Evolutionary conservation across 257 asterid genomes (phyloP), one percentile per base, ranked within the genome.

Genomic region (Nicotiana knightiana): DNA sequence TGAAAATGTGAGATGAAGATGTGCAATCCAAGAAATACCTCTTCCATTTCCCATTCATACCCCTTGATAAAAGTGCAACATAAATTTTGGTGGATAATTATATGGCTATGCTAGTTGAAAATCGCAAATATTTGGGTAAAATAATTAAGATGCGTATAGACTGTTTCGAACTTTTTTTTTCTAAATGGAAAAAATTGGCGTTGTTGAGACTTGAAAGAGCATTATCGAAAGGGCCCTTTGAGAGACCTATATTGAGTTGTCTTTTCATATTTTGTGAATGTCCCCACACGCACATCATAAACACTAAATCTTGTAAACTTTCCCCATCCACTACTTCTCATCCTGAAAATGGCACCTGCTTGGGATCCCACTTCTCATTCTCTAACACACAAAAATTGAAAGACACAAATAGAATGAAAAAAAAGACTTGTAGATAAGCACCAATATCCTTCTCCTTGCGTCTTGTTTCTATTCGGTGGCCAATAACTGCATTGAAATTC

Each of bases 301-400:
- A 70, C 35, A 43, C 78, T 51, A 46, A 67, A 67, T 66, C 68
- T 81, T 13, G 54, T 67, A 18, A 15, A 67, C 83, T 65, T 9
- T 73, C 67, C 83, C 79, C 79, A 51, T 81, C 79, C 83, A 67
- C 83, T 81, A 51, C 54, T 81, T 81, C 24, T 21, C 5, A 30
- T 54, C 83, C 62, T 53, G 67, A 53, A 81, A 65, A 30, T 43
- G 79, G 33, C 24, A 70, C 48, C 83, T 65, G 24, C 51, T 54
- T 16, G 21, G 81, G 61, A 64, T 48, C 54, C 58, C 79, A 48
- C 35, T 81, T 57, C 11, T 32, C 2, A 32, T 59, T 62, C 26
- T 33, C 4, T 13, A 6, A 64, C 70, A 64, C 3, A 5, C 12
- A 48, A 48, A 43, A 48, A 9, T 15, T 48, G 15, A 48, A 43